A percentile compares a stretch with the other conserved stretches of the same genome.
Conservation (phyloP, 1,284 basidiomycete species). For the Erythrobasidium hasegawianum region DNA sequence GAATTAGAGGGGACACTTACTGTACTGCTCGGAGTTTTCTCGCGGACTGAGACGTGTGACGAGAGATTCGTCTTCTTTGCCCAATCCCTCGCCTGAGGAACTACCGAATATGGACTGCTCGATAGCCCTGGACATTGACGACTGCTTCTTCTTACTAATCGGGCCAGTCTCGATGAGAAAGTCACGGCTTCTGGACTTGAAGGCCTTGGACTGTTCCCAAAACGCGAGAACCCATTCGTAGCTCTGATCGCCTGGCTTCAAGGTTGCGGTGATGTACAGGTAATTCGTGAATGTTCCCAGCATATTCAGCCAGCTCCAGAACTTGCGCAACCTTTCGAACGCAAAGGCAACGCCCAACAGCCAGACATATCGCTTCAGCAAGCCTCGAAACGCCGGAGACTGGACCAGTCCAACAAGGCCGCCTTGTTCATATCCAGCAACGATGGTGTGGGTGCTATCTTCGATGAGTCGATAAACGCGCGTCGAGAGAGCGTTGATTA, state of each 20-base stretch:
- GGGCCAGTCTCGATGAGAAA: conserved; percentile 31
- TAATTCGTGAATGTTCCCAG: not conserved
- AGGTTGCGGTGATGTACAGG: conserved; percentile 21
- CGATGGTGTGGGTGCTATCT: conserved; percentile 11
- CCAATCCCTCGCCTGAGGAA: not conserved
- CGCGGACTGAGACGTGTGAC: conserved; percentile 21
- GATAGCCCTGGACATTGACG: not conserved
- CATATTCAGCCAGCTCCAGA: conserved; percentile 21
- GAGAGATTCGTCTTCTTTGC: conserved; percentile 4
- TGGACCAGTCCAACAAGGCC: conserved; percentile 13
- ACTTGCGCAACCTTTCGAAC: conserved; percentile 14
- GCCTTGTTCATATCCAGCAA: conserved; percentile 19
- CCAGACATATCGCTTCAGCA: conserved; percentile 28
- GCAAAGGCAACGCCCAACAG: conserved; percentile 15
- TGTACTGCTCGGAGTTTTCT: conserved; percentile 30
- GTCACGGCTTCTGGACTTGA: conserved; percentile 19
- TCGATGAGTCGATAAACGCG: conserved; percentile 18
- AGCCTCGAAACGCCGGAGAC: conserved; percentile 8
- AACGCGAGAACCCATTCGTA: conserved; percentile 32
- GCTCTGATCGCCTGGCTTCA: conserved; percentile 22
- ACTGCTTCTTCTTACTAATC: not conserved
- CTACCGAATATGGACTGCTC: not conserved
- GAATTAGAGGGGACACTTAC: too few relatives aligned
- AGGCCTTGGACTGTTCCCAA: conserved; percentile 31
- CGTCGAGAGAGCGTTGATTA: conserved; percentile 23